A percentile compares a stretch with the other conserved stretches of the same genome.
Evolutionary conservation across 1,139 yeast species (phyloP).

Genomic region (Debaryomyces singareniensis): DNA sequence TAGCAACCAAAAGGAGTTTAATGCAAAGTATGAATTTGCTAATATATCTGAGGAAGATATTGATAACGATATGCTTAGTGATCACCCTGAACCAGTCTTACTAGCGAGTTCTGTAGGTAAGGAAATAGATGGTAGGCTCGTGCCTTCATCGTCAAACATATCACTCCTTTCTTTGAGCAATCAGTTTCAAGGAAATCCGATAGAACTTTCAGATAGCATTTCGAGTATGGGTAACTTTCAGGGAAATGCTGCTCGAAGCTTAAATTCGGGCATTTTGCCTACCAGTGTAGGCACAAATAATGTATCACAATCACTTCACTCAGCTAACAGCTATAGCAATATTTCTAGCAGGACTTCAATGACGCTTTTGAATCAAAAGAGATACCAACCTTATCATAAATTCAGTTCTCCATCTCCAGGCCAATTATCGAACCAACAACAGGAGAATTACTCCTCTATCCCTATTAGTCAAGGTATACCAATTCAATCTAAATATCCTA

Average conservation of each 20-base stretch:
- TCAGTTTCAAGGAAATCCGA: slow-evolving; percentile 5
- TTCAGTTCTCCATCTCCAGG: slow-evolving; percentile 25
- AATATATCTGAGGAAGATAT: too few species aligned
- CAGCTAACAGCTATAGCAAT: slow-evolving; percentile 10
- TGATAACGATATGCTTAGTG: slow-evolving; percentile 14
- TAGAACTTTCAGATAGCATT: background rate
- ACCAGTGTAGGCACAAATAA: slow-evolving; percentile 5
- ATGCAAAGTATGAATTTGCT: too few species aligned
- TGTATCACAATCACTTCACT: background rate
- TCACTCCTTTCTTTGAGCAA: slow-evolving; percentile 43
- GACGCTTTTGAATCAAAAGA: slow-evolving; percentile 25
- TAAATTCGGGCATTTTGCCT: background rate
- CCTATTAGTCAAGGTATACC: slow-evolving; percentile 25
- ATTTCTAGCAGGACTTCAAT: slow-evolving; percentile 25
- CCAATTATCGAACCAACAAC: slow-evolving; percentile 3
- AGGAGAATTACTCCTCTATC: slow-evolving; percentile 2
- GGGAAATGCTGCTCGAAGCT: background rate
- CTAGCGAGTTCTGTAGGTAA: slow-evolving; percentile 51
- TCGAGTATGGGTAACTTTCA: background rate
- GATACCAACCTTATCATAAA: slow-evolving; percentile 33
- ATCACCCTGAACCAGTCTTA: slow-evolving; percentile 48
- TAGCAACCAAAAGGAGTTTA: too few species aligned
- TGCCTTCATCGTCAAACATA: slow-evolving; percentile 51
- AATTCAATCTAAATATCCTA: slow-evolving; percentile 10
- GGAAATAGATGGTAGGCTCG: slow-evolving; percentile 41